Base-by-base conservation (phyloP, 805 yeast species). In the Tetrapisispora taiwanensis region DNA sequence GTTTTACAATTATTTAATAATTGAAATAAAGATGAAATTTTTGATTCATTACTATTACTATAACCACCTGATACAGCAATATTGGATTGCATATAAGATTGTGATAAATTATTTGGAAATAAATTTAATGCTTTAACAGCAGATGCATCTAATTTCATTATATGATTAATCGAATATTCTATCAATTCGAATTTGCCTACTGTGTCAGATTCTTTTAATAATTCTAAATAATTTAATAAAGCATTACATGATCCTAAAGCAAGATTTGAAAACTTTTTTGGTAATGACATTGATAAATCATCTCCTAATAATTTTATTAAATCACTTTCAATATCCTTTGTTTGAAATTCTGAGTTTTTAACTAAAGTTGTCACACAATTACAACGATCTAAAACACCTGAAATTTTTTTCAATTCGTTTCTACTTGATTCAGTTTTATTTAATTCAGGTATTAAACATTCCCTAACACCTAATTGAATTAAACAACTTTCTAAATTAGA, bases 391-490 rank as follows among this genome's bases (percentile, higher is more conserved):
- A 90, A 69, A 19, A 86, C 80, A 50, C 80, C 84, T 19, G 68
- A 67, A 44, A 90, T 68, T 58, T 87, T 88, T 39, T 71, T 69
- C 40, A 74, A 64, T 46, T 83, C 90, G 5, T 44, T 46, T 7
- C 42, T 36, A 22, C 47, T 39, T 31, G 42, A 48, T 33, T 58
- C 56, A 42, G 54, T 54, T 34, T 51, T 51, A 7, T 54, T 44
- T 14, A 54, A 37, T 40, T 62, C 65, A 12, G 82, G 81, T 6
- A 90, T 54, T 14, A 92, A 59, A 34, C 87, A 80, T 59, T 92
- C 98, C 54, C 83, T 85, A 7, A 88, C 86, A 18, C 95, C 95
- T 30, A 88, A 68, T 61, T 92, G 99, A 52, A 92, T 82, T 46
- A 89, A 62, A 41, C 88, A 71, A 39, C 94, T 80, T 60, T 92